Evolutionary conservation across 371 early-diverging fungal genomes (phyloP), one percentile per base, ranked within the genome.

Genomic region (Syncephalastrum sp.): DNA sequence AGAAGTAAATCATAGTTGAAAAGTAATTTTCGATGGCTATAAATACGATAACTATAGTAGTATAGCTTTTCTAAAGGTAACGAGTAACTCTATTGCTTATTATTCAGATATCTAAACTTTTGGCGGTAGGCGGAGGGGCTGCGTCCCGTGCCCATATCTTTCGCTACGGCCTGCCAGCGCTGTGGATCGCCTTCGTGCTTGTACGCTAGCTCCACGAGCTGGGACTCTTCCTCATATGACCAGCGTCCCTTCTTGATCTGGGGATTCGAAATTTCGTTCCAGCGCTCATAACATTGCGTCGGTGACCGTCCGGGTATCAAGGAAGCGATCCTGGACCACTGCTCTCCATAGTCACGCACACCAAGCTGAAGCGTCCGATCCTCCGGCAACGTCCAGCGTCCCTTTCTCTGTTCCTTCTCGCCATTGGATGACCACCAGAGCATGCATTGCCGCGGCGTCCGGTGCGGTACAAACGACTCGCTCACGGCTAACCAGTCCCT

Each of bases 401-500:
- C 64, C 15, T 42, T 8, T 15, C 41, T 44, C 19, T 25, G 29
- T 5, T 24, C 50, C 16, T 48, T 38, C 33, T 27, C 25, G 16
- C 13, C 47, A 10, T 33, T 3, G 10, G 38, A 5, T 33, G 8
- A 33, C 53, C 42, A 60, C 68, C 71, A 73, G 8, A 60, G 60
- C 62, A 55, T 64, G 16, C 74, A 57, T 27, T 75, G 77, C 8
- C 57, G 47, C 0, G 80, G 75, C 17, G 63, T 69, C 13, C 73
- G 68, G 1, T 66, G 15, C 3, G 80, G 80, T 15, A 79, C 50
- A 63, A 71, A 75, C 0, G 69, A 60, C 5, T 58, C 53, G 3
- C 59, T 60, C 47, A 79, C 67, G 0, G 77, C 73, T 6, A 65
- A 24, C 75, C 77, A 79, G 38, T 76, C 54, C 13, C 50, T 43